These are phyloP conservation scores for Sporothrix brasiliensis DNA, from an alignment of 2,329 filamentous ascomycete genomes.

Conservation along the genomic window DNA sequence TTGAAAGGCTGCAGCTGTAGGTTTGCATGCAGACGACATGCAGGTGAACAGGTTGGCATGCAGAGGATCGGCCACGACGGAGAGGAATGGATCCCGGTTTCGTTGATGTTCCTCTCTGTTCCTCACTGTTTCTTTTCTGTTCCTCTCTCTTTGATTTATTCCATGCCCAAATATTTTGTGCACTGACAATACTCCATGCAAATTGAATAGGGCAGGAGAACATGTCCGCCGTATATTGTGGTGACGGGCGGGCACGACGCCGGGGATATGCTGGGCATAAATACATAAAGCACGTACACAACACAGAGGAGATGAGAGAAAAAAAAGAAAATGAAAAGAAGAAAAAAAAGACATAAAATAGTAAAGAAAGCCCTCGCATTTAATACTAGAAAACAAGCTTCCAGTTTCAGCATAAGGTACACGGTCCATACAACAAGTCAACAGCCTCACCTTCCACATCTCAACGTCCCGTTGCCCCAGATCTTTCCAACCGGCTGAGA, in stretches of 20 bases:
- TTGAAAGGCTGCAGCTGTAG: neutral
- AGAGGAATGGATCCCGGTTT: constrained; percentile 17
- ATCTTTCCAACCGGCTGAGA: constrained; percentile 3
- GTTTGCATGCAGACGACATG: neutral
- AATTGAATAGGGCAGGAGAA: neutral
- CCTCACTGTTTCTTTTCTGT: neutral
- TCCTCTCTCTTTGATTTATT: neutral
- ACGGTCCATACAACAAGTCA: neutral
- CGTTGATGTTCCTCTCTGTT: neutral
- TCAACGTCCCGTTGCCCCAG: neutral
- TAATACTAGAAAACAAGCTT: neutral
- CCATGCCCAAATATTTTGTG: neutral
- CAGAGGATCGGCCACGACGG: constrained; percentile 13
- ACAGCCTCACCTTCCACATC: neutral
- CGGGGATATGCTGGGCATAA: neutral
- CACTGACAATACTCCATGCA: neutral
- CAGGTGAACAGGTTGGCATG: neutral
- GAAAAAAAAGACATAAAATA: neutral
- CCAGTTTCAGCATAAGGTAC: neutral
- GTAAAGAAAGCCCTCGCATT: neutral
- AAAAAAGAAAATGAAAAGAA: neutral
- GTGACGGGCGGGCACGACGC: neutral
- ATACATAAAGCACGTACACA: neutral
- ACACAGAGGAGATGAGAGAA: neutral
- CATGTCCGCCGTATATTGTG: constrained; percentile 15